Percentiles rank a stretch among this genome's conserved stretches.
Evolutionary conservation across 1,139 yeast species (phyloP).

Genomic region (Blastobotrys raffinosifermentans): DNA sequence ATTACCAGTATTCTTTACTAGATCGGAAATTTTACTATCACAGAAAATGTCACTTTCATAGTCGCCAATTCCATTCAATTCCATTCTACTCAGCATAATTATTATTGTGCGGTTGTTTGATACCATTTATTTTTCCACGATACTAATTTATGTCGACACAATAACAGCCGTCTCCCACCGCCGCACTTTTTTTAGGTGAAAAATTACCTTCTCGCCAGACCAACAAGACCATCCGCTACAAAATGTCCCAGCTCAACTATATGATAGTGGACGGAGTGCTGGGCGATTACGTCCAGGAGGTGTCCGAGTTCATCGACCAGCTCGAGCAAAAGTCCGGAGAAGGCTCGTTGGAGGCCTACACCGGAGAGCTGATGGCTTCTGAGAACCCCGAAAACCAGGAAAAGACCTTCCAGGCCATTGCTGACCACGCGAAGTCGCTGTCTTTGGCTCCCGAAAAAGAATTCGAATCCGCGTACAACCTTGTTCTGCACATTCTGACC

Average conservation of each 20-base stretch:
- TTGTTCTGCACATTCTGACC: constrained; percentile 33
- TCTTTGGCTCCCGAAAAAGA: constrained; percentile 34
- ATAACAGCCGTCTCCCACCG: background rate
- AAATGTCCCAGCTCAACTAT: constrained; percentile 20
- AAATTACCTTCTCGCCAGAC: background rate
- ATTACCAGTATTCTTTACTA: too few relatives aligned
- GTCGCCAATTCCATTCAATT: too few relatives aligned
- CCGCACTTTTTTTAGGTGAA: background rate
- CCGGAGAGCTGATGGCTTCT: constrained; percentile 23
- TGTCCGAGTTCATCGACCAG: constrained; percentile 35
- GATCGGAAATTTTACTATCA: too few relatives aligned
- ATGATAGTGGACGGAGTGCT: constrained; percentile 35
- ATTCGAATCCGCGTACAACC: constrained; percentile 39
- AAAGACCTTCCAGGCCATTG: constrained; percentile 30
- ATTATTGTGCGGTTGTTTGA: too few relatives aligned
- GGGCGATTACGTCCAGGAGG: constrained; percentile 35
- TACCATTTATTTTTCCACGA: too few relatives aligned
- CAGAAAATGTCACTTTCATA: too few relatives aligned
- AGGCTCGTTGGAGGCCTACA: constrained; percentile 18
- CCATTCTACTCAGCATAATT: too few relatives aligned
- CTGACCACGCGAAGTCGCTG: constrained; percentile 30
- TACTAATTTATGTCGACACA: background rate
- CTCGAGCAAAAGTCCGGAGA: constrained; percentile 22
- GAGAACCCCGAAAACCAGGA: constrained; percentile 24
- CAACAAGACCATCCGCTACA: constrained; percentile 1